Base-by-base conservation (phyloP, 352 stramenopile genomes). In the Pythium diclinum region DNA sequence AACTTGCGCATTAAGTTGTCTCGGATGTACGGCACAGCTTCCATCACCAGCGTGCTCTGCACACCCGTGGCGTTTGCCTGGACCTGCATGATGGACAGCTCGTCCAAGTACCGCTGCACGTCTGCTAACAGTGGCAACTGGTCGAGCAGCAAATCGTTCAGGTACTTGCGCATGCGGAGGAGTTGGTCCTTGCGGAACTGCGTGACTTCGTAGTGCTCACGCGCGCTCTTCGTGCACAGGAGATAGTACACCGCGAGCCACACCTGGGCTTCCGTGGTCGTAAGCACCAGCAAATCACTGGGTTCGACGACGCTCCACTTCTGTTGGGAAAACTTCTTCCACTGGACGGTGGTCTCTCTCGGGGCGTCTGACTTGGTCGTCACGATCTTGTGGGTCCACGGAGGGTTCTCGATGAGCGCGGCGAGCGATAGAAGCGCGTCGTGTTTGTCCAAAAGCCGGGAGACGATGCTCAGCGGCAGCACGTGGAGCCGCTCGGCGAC, bases 191-290 rank as follows among this genome's bases (percentile, higher is more conserved):
- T 98, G 47, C 96, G 87, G 61, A 95, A 98, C 58, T 90, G 87
- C 34, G 97, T 98, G 25, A 99, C 75, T 51, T 96, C 86, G 72
- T 99, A 99, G 34, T 97, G 80, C 68, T 97, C 89, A 11, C 96
- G 87, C 8, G 91, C 89, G n/a, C 90, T 86, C 54, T 96, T 88
- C 16, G 92, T 96, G 63, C 88, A 95, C 14, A 97, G 74, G 7
- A 99, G 73, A 72, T 98, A 96, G 79, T 97, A 99, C 17, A 99
- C 75, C 2, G 87, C 86, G 30, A 99, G 72, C 96, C 96, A 99
- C 38, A 92, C 76, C 71, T 99, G 95, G 3, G 87, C 96, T 65
- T 99, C 96, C 0, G 87, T 91, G 53, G 91, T 96, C 3, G 95
- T 98, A 38, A 99, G 76, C 55, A 90, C 76, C 7, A 99, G 77